phyloP scores from a whole-genome alignment of 2,329 filamentous ascomycete species.

The Talaromyces sp. region DNA sequence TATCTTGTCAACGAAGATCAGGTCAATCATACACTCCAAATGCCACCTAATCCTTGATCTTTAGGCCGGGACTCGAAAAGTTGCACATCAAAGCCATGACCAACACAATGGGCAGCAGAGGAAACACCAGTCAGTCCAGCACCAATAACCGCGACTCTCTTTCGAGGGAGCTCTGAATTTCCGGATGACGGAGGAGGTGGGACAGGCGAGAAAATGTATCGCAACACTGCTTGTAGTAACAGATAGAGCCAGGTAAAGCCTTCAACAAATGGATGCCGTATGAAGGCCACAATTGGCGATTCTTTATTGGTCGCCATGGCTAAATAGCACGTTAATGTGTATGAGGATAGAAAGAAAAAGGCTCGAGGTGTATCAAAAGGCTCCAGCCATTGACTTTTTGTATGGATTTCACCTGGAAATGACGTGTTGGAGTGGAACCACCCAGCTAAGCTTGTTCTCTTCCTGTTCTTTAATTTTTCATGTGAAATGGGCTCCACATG shows the following conservation, averaged over 20 bases:
- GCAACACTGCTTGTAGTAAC: conserved; percentile 33
- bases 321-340: neutral
- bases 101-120: conserved; percentile 78
- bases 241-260: conserved; percentile 36
- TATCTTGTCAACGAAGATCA: neutral
- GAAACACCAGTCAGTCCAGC: conserved; percentile 76
- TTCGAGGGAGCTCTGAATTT: conserved; percentile 46
- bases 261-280: conserved; percentile 34
- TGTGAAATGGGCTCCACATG: too few species aligned
- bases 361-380: too few species aligned
- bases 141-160: conserved; percentile 70
- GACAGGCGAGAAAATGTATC: conserved; percentile 65
- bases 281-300: conserved; percentile 24
- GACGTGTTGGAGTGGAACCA: too few species aligned
- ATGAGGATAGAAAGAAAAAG: neutral
- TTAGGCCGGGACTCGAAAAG: conserved; percentile 74
- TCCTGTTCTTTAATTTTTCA: too few species aligned
- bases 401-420: too few species aligned
- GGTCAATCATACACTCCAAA: conserved; percentile 66
- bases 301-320: conserved; percentile 15
- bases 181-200: conserved; percentile 66
- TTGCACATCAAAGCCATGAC: conserved; percentile 80
- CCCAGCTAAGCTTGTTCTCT: too few species aligned
- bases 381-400: too few species aligned
- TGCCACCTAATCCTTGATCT: conserved; percentile 69